A percentile compares a stretch with the other conserved stretches of the same genome.
Conservation (phyloP, 1,284 basidiomycete species). For the Tetrapyrgos nigripes region DNA sequence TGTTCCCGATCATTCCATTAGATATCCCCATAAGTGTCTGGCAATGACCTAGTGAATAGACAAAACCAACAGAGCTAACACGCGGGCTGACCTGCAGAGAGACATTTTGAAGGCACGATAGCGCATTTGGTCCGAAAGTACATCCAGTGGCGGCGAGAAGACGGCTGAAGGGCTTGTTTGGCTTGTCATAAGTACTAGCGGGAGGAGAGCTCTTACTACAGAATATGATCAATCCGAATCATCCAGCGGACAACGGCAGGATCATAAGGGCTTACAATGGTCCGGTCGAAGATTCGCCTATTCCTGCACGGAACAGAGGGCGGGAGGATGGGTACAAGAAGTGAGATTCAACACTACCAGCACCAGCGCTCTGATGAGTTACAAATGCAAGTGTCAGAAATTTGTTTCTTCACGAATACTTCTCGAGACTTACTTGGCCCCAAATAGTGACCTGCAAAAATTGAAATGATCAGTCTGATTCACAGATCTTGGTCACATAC, state of each 20-base stretch:
- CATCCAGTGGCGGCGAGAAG: conserved; percentile 56
- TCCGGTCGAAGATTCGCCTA: conserved; percentile 59
- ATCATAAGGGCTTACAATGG: conserved; percentile 52
- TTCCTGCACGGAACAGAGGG: conserved; percentile 57
- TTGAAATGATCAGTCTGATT: neutral
- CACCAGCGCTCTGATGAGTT: conserved; percentile 57
- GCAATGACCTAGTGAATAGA: neutral
- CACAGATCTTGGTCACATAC: too few species aligned
- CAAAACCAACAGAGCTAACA: neutral
- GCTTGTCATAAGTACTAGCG: conserved; percentile 57
- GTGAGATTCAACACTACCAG: conserved; percentile 59
- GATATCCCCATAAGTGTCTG: conserved; percentile 53
- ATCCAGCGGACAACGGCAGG: neutral
- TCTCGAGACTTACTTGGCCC: conserved; percentile 51
- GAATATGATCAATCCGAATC: neutral
- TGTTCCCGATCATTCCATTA: conserved; percentile 50
- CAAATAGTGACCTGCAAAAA: conserved; percentile 60
- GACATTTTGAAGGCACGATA: conserved; percentile 53
- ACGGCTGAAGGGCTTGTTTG: conserved; percentile 58
- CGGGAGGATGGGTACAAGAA: conserved; percentile 49
- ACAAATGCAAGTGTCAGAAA: neutral
- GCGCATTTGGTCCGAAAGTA: conserved; percentile 42
- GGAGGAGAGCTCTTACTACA: conserved; percentile 60
- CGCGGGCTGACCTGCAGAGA: conserved; percentile 49
- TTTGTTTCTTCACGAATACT: neutral